Conservation (phyloP, 2,329 filamentous ascomycete species). For the Exutisphaerella laricina region DNA sequence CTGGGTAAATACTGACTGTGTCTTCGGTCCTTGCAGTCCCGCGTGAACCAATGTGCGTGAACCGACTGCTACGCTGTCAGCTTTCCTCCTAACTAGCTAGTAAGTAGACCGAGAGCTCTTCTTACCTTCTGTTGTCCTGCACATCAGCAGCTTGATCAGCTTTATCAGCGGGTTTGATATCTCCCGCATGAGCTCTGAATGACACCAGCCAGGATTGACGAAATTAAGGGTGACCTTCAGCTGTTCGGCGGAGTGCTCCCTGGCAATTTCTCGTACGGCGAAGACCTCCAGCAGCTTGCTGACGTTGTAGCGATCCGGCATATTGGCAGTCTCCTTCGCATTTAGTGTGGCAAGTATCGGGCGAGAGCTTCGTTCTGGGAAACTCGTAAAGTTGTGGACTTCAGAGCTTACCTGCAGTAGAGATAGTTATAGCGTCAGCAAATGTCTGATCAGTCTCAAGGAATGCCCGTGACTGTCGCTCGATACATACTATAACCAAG, state of each 20-base stretch:
- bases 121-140: conserved; percentile 24
- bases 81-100: neutral
- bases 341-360: conserved; percentile 38
- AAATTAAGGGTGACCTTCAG: conserved; percentile 46
- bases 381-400: conserved; percentile 37
- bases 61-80: conserved; percentile 30
- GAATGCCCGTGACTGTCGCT: no score
- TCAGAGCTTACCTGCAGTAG: no score
- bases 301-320: conserved; percentile 40
- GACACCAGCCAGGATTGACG: conserved; percentile 51
- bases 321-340: conserved; percentile 32
- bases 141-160: conserved; percentile 21
- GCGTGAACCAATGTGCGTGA: conserved; percentile 39
- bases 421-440: no score
- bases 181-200: conserved; percentile 41
- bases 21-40: conserved; percentile 32
- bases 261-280: conserved; percentile 34
- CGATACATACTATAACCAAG: conserved; percentile 37
- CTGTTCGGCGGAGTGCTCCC: conserved; percentile 23
- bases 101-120: no score
- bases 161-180: conserved; percentile 9
- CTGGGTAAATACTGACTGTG: conserved; percentile 24
- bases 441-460: no score
- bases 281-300: conserved; percentile 49
- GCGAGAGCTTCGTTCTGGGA: conserved; percentile 33